Evolutionary conservation across 768 basidiomycete genomes (phyloP), one percentile per base, ranked within the genome.

Genomic region (Trametes elegans): DNA sequence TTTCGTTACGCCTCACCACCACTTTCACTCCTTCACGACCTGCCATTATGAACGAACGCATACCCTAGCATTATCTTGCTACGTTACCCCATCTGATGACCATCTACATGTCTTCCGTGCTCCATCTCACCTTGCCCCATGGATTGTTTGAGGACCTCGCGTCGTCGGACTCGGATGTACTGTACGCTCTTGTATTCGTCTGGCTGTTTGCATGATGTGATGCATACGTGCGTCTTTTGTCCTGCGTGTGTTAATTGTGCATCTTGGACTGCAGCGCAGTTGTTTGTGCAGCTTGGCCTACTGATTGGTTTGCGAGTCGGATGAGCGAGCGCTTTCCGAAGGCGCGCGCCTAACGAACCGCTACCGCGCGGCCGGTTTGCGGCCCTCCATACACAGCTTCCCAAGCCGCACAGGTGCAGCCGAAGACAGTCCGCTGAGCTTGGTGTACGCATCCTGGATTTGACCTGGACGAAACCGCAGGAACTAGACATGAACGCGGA

Each of bases 51-150:
- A 27, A 36, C 24, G 41, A 26, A 45, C 32, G 38, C 55, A 57
- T 57, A 57, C 55, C 55, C 48, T 27, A n/a, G n/a, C n/a, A n/a
- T 31, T 31, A 43, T 35, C 9, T 19, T 38, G 11, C 34, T n/a
- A 14, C n/a, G 23, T 21, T 46, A 14, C 39, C 32, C 28, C 16
- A 45, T 39, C 36, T 51, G 14, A 57, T 50, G 48, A 47, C 28
- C 23, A 38, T 5, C 27, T 32, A 44, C 40, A 14, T 27, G 10
- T 52, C n/a, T 27, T 4, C 21, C 28, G 14, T 38, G 34, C 36
- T 27, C 3, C 26, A 45, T 46, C n/a, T 29, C 21, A n/a, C n/a
- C n/a, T n/a, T n/a, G n/a, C n/a, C 41, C 32, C 32, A 36, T 14
- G 29, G 23, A 34, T 24, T 26, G 16, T 28, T 34, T 35, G 23